Percentiles rank a stretch among this genome's conserved stretches.
Conservation (phyloP, 148 eudicot species). For the Drosera capensis region DNA sequence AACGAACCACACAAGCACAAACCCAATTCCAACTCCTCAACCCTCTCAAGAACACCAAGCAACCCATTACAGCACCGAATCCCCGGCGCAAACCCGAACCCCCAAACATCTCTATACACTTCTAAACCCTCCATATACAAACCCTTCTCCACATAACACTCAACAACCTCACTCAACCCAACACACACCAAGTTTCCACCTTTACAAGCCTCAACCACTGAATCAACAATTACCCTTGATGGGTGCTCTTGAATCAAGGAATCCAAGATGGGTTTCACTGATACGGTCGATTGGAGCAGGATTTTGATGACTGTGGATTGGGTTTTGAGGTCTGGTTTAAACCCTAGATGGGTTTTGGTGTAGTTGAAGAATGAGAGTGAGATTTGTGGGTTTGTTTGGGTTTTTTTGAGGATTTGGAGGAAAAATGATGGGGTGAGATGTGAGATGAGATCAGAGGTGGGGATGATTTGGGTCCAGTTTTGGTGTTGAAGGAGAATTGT, state of each 20-base stretch:
- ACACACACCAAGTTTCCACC: slow-evolving; percentile 26
- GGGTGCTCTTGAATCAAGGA: slow-evolving; percentile 32
- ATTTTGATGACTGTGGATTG: slow-evolving; percentile 21
- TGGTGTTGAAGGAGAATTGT: slow-evolving; percentile 45
- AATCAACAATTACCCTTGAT: slow-evolving; percentile 26
- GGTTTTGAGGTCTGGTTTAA: slow-evolving; percentile 44
- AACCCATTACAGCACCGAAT: slow-evolving; percentile 38
- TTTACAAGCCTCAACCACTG: slow-evolving; percentile 24
- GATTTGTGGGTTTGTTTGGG: slow-evolving; percentile 39
- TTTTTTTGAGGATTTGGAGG: slow-evolving; percentile 40
- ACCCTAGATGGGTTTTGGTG: slow-evolving; percentile 42
- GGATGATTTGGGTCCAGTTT: slow-evolving; percentile 45
- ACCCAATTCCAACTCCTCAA: slow-evolving; percentile 31
- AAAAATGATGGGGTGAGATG: slow-evolving; percentile 35
- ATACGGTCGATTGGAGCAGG: slow-evolving; percentile 18
- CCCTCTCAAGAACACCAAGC: slow-evolving; percentile 28
- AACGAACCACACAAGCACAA: slow-evolving; percentile 54
- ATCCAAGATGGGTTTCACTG: slow-evolving; percentile 42
- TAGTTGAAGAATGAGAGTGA: slow-evolving; percentile 62
- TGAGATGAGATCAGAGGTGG: slow-evolving; percentile 30
- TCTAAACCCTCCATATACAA: slow-evolving; percentile 33
- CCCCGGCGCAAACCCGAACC: slow-evolving; percentile 25
- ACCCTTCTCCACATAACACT: slow-evolving; percentile 45
- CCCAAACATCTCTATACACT: slow-evolving; percentile 22
- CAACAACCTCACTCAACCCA: slow-evolving; percentile 40